These are phyloP conservation scores for Ocimum tenuiflorum DNA, from an alignment of 257 asterid genomes.

Conservation along the genomic window DNA sequence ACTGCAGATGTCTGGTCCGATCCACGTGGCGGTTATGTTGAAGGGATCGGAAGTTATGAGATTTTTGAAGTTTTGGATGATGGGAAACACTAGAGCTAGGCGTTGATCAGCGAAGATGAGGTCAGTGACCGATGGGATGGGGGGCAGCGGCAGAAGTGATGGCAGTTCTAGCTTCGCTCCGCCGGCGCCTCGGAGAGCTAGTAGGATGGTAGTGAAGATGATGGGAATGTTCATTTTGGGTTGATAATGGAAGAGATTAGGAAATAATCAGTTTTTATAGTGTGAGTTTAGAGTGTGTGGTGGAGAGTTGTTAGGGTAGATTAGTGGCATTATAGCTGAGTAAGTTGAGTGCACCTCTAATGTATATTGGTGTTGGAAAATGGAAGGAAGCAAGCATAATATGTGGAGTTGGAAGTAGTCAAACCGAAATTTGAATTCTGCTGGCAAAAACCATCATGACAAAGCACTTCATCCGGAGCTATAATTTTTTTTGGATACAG, in stretches of 20 bases:
- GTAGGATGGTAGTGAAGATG: slow-evolving; percentile 15
- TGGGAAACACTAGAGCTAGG: slow-evolving; percentile 52
- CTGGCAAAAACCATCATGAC: slow-evolving; percentile 11
- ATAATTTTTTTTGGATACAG: too few relatives aligned
- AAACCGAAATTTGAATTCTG: background rate
- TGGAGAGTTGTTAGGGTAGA: slow-evolving; percentile 10
- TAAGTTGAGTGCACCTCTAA: background rate
- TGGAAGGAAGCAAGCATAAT: slow-evolving; percentile 1
- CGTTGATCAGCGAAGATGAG: slow-evolving; percentile 51
- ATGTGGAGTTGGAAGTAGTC: slow-evolving; percentile 1
- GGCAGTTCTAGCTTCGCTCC: slow-evolving; percentile 10
- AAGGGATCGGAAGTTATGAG: slow-evolving; percentile 56
- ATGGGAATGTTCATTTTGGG: slow-evolving; percentile 14
- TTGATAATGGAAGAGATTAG: background rate
- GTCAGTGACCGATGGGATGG: slow-evolving; percentile 9
- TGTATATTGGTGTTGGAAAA: background rate
- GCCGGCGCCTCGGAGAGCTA: background rate
- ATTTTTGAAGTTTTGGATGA: slow-evolving; percentile 57
- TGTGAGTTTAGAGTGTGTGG: slow-evolving; percentile 6
- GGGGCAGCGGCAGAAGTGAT: slow-evolving; percentile 5
- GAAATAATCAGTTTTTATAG: background rate
- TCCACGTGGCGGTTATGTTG: slow-evolving; percentile 57
- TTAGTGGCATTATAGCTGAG: background rate
- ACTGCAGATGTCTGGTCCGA: slow-evolving; percentile 52
- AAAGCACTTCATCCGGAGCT: background rate